Evolutionary conservation across 768 basidiomycete species (phyloP).

Genomic region (Tricholoma furcatifolium): DNA sequence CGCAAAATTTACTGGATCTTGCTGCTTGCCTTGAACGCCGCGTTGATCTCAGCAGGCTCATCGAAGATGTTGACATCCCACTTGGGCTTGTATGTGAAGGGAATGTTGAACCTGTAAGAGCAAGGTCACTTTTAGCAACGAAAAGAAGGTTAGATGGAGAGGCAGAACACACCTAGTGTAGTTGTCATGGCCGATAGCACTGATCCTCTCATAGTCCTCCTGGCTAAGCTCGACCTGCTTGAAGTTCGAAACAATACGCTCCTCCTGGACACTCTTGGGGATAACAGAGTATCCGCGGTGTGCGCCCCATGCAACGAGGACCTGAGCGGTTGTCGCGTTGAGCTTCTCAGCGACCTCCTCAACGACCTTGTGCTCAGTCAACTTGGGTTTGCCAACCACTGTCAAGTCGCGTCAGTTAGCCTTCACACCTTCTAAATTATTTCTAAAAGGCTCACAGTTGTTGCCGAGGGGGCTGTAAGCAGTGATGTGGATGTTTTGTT

Average conservation of each 20-base stretch:
- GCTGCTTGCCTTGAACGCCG: slow-evolving; percentile 25
- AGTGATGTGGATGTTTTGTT: slow-evolving; percentile 67
- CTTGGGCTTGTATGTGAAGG: slow-evolving; percentile 51
- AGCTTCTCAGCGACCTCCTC: slow-evolving; percentile 61
- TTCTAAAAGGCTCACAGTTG: slow-evolving; percentile 50
- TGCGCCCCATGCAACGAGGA: slow-evolving; percentile 79
- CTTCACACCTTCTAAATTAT: background rate
- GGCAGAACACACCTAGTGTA: slow-evolving; percentile 34
- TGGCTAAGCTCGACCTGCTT: slow-evolving; percentile 65
- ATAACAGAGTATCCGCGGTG: slow-evolving; percentile 79
- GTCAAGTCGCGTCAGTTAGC: background rate
- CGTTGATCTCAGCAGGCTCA: slow-evolving; percentile 54
- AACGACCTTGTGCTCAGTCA: slow-evolving; percentile 67
- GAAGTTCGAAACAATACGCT: slow-evolving; percentile 76
- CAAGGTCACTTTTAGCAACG: background rate
- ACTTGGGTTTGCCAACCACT: slow-evolving; percentile 61
- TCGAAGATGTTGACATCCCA: slow-evolving; percentile 78
- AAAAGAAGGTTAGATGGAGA: background rate
- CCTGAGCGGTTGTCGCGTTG: slow-evolving; percentile 71
- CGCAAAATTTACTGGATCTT: slow-evolving; percentile 23
- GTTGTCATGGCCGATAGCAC: slow-evolving; percentile 46
- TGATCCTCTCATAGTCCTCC: slow-evolving; percentile 65
- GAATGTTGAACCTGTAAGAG: slow-evolving; percentile 58
- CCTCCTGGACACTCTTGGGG: slow-evolving; percentile 77
- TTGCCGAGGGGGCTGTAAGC: slow-evolving; percentile 77